These are phyloP conservation scores for Citrus sinensis DNA, from an alignment of 345 rosid genomes.

Conservation along the genomic window DVS_A1.0 CM039165.1:31932001-31932500, in stretches of 20 bases:
- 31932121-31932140: neutral
- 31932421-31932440: neutral
- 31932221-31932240: neutral
- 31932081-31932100: slow-evolving; percentile 14
- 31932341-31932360: too few species aligned
- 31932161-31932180: neutral
- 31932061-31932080: slow-evolving; percentile 4
- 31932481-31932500: neutral
- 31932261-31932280: neutral
- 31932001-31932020: neutral
- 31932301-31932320: neutral
- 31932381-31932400: neutral
- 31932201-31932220: slow-evolving; percentile 2
- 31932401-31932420: neutral
- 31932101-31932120: slow-evolving; percentile 1
- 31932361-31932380: too few species aligned
- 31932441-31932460: neutral
- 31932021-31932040: neutral
- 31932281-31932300: neutral
- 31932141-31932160: neutral
- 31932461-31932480: neutral
- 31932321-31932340: neutral
- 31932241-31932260: slow-evolving; percentile 13
- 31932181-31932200: slow-evolving; percentile 6
- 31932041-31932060: neutral